Evolutionary conservation across 2,329 filamentous ascomycete species (phyloP).

Genomic region (Zelopaecilomyces penicillatus): DNA sequence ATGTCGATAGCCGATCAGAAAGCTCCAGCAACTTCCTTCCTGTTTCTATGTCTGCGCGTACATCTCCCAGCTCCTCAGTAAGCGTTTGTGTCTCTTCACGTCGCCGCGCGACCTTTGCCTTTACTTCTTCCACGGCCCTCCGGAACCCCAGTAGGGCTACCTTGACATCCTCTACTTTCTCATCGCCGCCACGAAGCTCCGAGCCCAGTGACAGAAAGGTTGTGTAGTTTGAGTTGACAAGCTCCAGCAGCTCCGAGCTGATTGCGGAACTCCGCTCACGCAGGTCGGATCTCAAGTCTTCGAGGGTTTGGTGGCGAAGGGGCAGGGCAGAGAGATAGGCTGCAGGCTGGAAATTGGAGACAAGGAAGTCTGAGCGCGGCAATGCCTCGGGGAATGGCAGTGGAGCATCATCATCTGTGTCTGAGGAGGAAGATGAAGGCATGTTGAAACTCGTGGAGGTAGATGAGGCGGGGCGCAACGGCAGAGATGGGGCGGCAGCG

Average conservation of each 20-base stretch:
- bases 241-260: constrained; percentile 78
- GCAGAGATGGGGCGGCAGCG: constrained; percentile 18
- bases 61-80: constrained; percentile 56
- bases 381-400: constrained; percentile 86
- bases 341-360: constrained; percentile 67
- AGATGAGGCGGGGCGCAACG: constrained; percentile 14
- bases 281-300: constrained; percentile 82
- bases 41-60: constrained; percentile 54
- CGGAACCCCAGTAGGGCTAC: constrained; percentile 81
- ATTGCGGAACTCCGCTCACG: constrained; percentile 72
- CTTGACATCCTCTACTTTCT: constrained; percentile 81
- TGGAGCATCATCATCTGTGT: constrained; percentile 52
- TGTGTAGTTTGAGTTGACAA: constrained; percentile 92
- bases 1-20: constrained; percentile 50
- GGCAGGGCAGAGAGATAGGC: constrained; percentile 72
- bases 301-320: constrained; percentile 89
- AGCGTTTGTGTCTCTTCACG: constrained; percentile 54
- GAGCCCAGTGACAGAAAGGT: constrained; percentile 79
- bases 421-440: constrained; percentile 30
- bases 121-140: constrained; percentile 70
- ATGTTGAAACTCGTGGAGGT: constrained; percentile 32
- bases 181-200: constrained; percentile 78
- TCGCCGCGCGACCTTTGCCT: constrained; percentile 53
- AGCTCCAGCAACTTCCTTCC: constrained; percentile 59
- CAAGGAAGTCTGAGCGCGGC: constrained; percentile 72